Conservation (phyloP, 2,329 filamentous ascomycete genomes). For the Parastagonospora nodorum region DNA sequence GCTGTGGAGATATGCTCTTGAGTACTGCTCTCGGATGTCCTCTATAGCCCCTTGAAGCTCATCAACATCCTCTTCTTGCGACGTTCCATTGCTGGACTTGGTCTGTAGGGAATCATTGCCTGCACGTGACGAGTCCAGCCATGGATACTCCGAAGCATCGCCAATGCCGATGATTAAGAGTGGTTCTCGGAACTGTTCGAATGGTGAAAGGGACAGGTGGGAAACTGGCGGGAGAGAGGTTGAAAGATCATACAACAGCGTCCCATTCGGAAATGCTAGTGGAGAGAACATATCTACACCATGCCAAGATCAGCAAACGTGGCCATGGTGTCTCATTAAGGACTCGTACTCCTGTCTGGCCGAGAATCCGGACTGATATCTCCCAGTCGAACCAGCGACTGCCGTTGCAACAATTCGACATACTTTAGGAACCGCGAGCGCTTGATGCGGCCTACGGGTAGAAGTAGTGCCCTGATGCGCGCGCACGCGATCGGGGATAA, state of each 20-base stretch:
- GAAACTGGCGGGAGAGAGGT: conserved; percentile 79
- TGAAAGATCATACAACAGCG: conserved; percentile 85
- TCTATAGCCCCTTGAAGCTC: conserved; percentile 67
- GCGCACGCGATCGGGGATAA: conserved; percentile 85
- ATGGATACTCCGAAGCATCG: conserved; percentile 70
- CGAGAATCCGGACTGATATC: conserved; percentile 85
- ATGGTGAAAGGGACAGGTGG: conserved; percentile 80
- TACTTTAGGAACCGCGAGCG: conserved; percentile 79
- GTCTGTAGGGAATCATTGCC: conserved; percentile 7
- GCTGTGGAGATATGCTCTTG: conserved; percentile 77
- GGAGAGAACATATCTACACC: conserved; percentile 88
- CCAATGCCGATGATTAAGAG: conserved; percentile 83
- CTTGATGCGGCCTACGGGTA: conserved; percentile 87
- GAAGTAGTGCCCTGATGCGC: conserved; percentile 82
- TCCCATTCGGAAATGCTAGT: conserved; percentile 81
- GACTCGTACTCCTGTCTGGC: conserved; percentile 77
- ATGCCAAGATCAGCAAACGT: conserved; percentile 40
- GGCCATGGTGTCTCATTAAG: conserved; percentile 21
- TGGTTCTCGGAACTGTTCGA: conserved; percentile 87
- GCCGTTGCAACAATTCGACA: conserved; percentile 74
- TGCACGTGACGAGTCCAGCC: conserved; percentile 51
- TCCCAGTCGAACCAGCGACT: conserved; percentile 81
- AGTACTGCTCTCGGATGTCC: conserved; percentile 72
- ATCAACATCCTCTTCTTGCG: conserved; percentile 36
- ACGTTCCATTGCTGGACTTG: conserved; percentile 9